Evolutionary conservation across 2,329 filamentous ascomycete species (phyloP).

Genomic region (Salinomyces thailandicus): DNA sequence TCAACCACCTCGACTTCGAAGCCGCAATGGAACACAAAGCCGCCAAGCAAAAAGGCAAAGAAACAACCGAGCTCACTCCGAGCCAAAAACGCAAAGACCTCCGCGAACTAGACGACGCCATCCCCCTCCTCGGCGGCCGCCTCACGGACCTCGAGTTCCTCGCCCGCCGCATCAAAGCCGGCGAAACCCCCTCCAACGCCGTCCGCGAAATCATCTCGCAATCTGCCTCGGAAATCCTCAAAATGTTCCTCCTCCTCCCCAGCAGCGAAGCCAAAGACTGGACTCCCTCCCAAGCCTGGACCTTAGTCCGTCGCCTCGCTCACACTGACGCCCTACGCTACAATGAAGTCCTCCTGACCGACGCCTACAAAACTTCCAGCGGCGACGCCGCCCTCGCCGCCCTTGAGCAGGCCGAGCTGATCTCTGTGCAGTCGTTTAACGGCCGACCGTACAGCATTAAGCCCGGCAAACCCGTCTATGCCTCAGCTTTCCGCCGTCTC

Average conservation of each 20-base stretch:
- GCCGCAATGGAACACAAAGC: conserved; percentile 22
- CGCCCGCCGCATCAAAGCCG: conserved; percentile 76
- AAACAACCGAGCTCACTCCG: conserved; percentile 34
- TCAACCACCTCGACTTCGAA: conserved; percentile 60
- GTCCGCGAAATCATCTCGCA: conserved; percentile 83
- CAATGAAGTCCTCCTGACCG: conserved; percentile 71
- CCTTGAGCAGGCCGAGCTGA: conserved; percentile 76
- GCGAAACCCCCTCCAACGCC: conserved; percentile 70
- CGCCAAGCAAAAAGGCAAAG: conserved; percentile 28
- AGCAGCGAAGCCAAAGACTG: conserved; percentile 52
- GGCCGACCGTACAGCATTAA: conserved; percentile 70
- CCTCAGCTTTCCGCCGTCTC: conserved; percentile 67
- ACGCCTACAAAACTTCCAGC: conserved; percentile 60
- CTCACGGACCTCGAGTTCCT: conserved; percentile 94
- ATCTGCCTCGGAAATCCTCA: conserved; percentile 78
- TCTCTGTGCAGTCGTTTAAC: conserved; percentile 60
- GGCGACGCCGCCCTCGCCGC: conserved; percentile 69
- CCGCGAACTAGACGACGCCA: conserved; percentile 66
- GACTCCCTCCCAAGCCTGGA: conserved; percentile 83
- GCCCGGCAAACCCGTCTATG: conserved; percentile 77
- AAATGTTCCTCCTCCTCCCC: conserved; percentile 69
- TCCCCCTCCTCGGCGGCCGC: conserved; percentile 73
- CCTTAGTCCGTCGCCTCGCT: conserved; percentile 69
- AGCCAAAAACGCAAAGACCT: conserved; percentile 47
- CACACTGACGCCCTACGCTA: conserved; percentile 61